Percentiles rank a stretch among this genome's conserved stretches.
Conservation (phyloP, 805 yeast species). For the Candida piceae region DNA sequence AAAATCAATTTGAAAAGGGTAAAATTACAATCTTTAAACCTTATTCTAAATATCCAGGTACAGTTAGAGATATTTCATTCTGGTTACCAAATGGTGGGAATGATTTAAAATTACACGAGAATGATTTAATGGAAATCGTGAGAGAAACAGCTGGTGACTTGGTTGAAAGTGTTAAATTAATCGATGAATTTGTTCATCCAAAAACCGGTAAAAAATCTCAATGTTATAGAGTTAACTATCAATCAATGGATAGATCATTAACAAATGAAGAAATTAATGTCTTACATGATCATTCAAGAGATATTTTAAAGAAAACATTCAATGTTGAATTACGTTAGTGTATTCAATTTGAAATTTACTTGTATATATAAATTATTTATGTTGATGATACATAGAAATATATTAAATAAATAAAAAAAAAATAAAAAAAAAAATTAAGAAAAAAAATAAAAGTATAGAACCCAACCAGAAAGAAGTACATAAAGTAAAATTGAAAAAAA, state of each 20-base stretch:
- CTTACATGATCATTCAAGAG: constrained; percentile 62
- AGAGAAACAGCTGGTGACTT: constrained; percentile 80
- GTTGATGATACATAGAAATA: neutral
- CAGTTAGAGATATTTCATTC: constrained; percentile 83
- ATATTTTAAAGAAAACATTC: constrained; percentile 45
- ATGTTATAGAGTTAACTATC: constrained; percentile 88
- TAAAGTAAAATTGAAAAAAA: no score
- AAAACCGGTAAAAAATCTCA: constrained; percentile 71
- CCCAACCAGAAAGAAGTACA: no score
- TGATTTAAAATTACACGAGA: constrained; percentile 52
- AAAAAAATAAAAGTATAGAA: no score
- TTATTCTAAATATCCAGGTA: constrained; percentile 86
- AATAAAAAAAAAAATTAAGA: no score
- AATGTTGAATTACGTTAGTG: constrained; percentile 52
- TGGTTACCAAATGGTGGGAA: constrained; percentile 57
- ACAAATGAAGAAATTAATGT: constrained; percentile 80
- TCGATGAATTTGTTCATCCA: constrained; percentile 84
- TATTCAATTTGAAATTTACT: no score
- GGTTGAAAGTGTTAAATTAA: constrained; percentile 75
- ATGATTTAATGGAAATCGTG: constrained; percentile 91
- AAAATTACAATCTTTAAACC: constrained; percentile 72
- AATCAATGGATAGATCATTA: constrained; percentile 90
- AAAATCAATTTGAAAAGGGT: constrained; percentile 62
- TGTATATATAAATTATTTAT: neutral
- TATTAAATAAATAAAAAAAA: no score